phyloP scores from a whole-genome alignment of 306 rosid genomes.

The Lathyrus aphaca region DNA sequence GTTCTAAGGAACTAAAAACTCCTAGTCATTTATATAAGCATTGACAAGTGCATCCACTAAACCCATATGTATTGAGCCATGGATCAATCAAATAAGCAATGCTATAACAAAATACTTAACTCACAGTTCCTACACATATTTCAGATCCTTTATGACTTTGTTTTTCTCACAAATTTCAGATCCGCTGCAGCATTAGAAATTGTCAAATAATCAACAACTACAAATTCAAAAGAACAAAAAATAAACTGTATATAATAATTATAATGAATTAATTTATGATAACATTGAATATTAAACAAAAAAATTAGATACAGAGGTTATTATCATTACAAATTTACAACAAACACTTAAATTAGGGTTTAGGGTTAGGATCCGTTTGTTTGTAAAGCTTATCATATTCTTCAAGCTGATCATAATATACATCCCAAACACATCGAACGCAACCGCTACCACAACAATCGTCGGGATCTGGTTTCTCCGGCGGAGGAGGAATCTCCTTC shows the following conservation, averaged over 20 bases:
- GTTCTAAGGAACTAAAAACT: conserved; percentile 25
- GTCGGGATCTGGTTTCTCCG: conserved; percentile 83
- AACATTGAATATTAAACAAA: neutral
- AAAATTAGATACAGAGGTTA: neutral
- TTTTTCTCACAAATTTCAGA: neutral
- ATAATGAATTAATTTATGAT: neutral
- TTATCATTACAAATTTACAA: neutral
- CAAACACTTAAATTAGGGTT: conserved; percentile 31
- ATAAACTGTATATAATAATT: neutral
- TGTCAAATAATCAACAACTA: neutral
- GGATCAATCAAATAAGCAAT: conserved; percentile 8
- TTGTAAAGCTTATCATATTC: conserved; percentile 62
- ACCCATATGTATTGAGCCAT: conserved; percentile 25
- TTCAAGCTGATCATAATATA: conserved; percentile 87
- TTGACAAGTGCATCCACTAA: conserved; percentile 5
- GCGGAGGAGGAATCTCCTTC: conserved; percentile 58
- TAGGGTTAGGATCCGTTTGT: conserved; percentile 25
- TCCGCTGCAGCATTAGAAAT: neutral
- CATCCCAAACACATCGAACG: conserved; percentile 91
- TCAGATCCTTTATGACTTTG: too few species aligned
- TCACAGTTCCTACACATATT: too few species aligned
- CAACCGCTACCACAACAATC: conserved; percentile 97
- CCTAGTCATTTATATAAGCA: conserved; percentile 24
- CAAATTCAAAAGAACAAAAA: neutral
- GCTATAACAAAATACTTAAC: conserved; percentile 31